phyloP scores from a whole-genome alignment of 306 rosid species.

The Rubus parviflorus region DNA sequence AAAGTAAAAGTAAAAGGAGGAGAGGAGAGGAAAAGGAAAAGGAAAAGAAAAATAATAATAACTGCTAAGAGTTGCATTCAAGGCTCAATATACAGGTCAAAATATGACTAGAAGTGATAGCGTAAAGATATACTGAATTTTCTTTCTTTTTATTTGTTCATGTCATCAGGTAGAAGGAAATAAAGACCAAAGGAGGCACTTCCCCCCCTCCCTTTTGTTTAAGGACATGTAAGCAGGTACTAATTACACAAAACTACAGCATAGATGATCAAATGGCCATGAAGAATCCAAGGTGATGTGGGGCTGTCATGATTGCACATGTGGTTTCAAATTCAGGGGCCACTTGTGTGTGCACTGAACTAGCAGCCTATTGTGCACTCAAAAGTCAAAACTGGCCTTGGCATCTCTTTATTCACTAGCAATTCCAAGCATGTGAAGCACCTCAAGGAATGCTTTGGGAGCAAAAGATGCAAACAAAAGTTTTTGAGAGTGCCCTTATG shows the following conservation, averaged over 20 bases:
- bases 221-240: background rate
- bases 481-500: background rate
- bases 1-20: background rate
- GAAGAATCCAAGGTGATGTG: background rate
- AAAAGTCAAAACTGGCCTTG: background rate
- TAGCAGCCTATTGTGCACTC: background rate
- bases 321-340: background rate
- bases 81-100: background rate
- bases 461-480: background rate
- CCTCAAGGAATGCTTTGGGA: background rate
- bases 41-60: background rate
- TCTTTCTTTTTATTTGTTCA: background rate
- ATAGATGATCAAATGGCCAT: background rate
- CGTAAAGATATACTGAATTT: background rate
- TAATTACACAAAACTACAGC: background rate
- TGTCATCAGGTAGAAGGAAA: slow-evolving; percentile 5
- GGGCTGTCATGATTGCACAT: background rate
- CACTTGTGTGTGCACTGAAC: background rate
- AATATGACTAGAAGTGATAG: background rate
- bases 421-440: background rate
- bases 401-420: background rate
- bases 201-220: too few relatives aligned
- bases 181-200: background rate
- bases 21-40: too few relatives aligned
- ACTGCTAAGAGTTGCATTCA: background rate